These are phyloP conservation scores for Colletotrichum caudatum DNA, from an alignment of 2,329 filamentous ascomycete species.

Conservation along the genomic window DNA sequence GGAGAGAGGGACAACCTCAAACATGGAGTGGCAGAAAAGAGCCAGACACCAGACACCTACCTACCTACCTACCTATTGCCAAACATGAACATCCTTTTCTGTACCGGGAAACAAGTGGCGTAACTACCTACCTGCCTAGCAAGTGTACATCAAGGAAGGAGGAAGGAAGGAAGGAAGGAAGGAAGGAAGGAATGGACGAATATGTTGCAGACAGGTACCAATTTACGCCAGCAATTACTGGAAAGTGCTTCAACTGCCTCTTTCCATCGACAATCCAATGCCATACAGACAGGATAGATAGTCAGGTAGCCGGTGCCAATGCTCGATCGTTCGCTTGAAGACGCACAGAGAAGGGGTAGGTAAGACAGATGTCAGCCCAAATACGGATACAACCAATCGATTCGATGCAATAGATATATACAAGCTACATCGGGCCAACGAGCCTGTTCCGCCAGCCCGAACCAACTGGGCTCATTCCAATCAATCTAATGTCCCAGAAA, in stretches of 20 bases:
- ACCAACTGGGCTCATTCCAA: constrained; percentile 40
- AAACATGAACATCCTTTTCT: constrained; percentile 1
- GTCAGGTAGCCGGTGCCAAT: no score
- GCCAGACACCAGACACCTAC: constrained; percentile 1
- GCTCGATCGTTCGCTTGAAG: constrained; percentile 8
- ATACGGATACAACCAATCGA: not conserved
- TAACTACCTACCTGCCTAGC: not conserved
- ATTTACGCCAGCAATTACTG: constrained; percentile 8
- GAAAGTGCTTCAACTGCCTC: constrained; percentile 6
- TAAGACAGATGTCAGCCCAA: not conserved
- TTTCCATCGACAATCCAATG: not conserved
- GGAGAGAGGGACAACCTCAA: constrained; percentile 9
- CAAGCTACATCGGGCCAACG: constrained; percentile 21
- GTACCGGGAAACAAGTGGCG: not conserved
- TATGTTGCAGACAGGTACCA: not conserved
- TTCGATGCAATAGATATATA: not conserved
- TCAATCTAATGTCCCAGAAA: constrained; percentile 23
- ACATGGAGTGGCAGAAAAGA: constrained; percentile 13
- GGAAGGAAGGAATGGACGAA: not conserved
- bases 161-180: not conserved
- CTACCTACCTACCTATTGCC: not conserved
- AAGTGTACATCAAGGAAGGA: not conserved
- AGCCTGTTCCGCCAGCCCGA: constrained; percentile 28
- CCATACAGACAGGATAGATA: no score
- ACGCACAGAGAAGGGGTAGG: not conserved